Evolutionary conservation across 2,329 filamentous ascomycete species (phyloP).

Genomic region (Fusarium camptoceras): DNA sequence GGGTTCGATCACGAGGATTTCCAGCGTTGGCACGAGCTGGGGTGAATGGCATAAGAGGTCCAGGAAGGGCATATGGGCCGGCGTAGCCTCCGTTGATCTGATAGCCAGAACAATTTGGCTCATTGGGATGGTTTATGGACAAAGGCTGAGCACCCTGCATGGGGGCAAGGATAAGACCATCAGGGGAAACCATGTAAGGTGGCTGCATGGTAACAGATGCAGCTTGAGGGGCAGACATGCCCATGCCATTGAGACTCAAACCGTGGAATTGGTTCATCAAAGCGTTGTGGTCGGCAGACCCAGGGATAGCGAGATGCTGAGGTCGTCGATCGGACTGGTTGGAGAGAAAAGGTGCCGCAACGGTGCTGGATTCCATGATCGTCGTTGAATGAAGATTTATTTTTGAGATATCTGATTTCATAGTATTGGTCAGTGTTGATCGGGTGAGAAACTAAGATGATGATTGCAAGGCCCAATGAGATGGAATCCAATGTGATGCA

Average conservation of each 20-base stretch:
- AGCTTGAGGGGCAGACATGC: conserved; percentile 48
- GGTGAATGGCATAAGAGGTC: conserved; percentile 62
- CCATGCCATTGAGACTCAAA: conserved; percentile 54
- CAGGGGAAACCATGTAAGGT: conserved; percentile 54
- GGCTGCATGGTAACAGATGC: conserved; percentile 52
- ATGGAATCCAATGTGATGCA: background rate
- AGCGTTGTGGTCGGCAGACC: conserved; percentile 47
- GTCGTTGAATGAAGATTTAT: conserved; percentile 50
- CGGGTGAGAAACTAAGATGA: background rate
- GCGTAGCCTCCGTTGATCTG: conserved; percentile 51
- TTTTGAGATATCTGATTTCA: conserved; percentile 44
- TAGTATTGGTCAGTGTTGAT: background rate
- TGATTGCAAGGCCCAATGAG: background rate
- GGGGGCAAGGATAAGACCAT: conserved; percentile 55
- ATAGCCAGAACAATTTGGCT: conserved; percentile 51
- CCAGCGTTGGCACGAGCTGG: conserved; percentile 61
- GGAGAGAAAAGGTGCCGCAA: conserved; percentile 49
- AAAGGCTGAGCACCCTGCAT: conserved; percentile 52
- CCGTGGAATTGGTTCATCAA: conserved; percentile 53
- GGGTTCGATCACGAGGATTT: conserved; percentile 61
- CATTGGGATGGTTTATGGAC: conserved; percentile 51
- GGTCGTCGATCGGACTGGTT: conserved; percentile 47
- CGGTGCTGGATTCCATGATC: conserved; percentile 53
- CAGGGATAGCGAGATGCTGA: conserved; percentile 49
- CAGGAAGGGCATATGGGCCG: conserved; percentile 53